Evolutionary conservation across 192 early-diverging fungal species (phyloP).

Genomic region (Thoreauomyces humboldtii): DNA sequence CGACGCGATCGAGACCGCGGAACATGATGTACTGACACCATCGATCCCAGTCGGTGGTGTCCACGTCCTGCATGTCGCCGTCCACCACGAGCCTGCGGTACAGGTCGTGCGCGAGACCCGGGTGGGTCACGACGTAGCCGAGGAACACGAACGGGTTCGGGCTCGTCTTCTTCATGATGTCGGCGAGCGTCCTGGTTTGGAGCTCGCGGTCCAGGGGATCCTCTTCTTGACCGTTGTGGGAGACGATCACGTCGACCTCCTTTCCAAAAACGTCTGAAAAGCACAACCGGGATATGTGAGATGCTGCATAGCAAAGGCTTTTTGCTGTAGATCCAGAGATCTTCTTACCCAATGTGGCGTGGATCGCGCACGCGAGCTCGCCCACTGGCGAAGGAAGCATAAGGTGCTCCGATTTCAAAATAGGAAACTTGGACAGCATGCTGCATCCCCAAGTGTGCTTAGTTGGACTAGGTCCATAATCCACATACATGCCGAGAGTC

Average conservation of each 20-base stretch:
- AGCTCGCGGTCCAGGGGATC: constrained; percentile 16
- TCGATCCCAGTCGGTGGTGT: constrained; percentile 8
- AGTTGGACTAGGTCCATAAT: constrained; percentile 16
- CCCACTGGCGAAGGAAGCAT: constrained; percentile 22
- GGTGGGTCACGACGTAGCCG: constrained; percentile 19
- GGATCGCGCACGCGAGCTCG: constrained; percentile 22
- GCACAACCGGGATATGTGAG: too few species aligned
- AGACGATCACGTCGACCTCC: constrained; percentile 19
- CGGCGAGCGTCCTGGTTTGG: constrained; percentile 4
- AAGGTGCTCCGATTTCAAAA: constrained; percentile 9
- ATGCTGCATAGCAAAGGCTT: too few species aligned
- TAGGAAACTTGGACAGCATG: constrained; percentile 21
- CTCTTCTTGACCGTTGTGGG: constrained; percentile 24
- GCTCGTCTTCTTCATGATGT: constrained; percentile 10
- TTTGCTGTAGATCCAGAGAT: too few species aligned
- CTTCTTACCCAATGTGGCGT: constrained; percentile 20
- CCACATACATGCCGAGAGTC: constrained; percentile 18
- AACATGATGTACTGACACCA: constrained; percentile 26
- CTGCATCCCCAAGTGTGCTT: constrained; percentile 25
- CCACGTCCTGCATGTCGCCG: constrained; percentile 10
- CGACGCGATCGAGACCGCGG: constrained; percentile 16
- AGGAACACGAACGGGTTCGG: constrained; percentile 21
- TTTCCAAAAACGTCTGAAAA: constrained; percentile 16
- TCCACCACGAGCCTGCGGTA: constrained; percentile 3
- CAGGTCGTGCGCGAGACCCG: constrained; percentile 1